phyloP scores from a whole-genome alignment of 805 yeast species.

The Teunomyces gatunensis region DNA sequence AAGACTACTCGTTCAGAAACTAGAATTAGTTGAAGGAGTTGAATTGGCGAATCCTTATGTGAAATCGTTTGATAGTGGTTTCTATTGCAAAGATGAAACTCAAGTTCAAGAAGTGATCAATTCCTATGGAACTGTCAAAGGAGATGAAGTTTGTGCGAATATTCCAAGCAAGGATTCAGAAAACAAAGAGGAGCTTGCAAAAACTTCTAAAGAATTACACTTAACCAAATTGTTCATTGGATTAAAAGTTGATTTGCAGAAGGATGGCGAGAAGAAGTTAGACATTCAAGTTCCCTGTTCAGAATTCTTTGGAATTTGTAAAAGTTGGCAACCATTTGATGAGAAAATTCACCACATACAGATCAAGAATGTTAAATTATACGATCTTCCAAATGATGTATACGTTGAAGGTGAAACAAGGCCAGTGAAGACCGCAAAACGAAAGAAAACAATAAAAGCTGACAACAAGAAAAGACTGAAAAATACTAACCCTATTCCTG shows the following conservation, averaged over 20 bases:
- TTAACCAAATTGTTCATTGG: conserved; percentile 82
- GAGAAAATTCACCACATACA: conserved; percentile 58
- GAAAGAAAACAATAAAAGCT: conserved; percentile 25
- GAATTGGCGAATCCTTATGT: conserved; percentile 87
- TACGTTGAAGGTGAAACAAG: conserved; percentile 73
- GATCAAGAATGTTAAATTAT: conserved; percentile 69
- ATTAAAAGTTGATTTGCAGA: conserved; percentile 48
- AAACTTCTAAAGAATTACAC: conserved; percentile 41
- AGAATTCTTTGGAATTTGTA: conserved; percentile 81
- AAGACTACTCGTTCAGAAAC: conserved; percentile 75
- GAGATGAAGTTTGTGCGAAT: conserved; percentile 42
- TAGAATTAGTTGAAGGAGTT: conserved; percentile 75
- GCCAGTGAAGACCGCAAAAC: conserved; percentile 56
- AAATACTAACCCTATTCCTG: conserved; percentile 13
- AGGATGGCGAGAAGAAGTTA: conserved; percentile 58
- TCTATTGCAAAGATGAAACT: conserved; percentile 24
- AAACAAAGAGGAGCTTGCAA: conserved; percentile 23
- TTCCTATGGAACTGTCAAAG: conserved; percentile 59
- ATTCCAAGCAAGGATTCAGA: conserved; percentile 6
- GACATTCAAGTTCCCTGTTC: conserved; percentile 89
- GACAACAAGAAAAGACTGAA: conserved; percentile 21
- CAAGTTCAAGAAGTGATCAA: conserved; percentile 57
- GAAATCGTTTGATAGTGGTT: conserved; percentile 64
- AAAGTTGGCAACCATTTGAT: conserved; percentile 66
- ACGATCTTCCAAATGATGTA: conserved; percentile 83